Evolutionary conservation across 2,329 filamentous ascomycete species (phyloP).

Genomic region (Verticillium tricorpus): DNA sequence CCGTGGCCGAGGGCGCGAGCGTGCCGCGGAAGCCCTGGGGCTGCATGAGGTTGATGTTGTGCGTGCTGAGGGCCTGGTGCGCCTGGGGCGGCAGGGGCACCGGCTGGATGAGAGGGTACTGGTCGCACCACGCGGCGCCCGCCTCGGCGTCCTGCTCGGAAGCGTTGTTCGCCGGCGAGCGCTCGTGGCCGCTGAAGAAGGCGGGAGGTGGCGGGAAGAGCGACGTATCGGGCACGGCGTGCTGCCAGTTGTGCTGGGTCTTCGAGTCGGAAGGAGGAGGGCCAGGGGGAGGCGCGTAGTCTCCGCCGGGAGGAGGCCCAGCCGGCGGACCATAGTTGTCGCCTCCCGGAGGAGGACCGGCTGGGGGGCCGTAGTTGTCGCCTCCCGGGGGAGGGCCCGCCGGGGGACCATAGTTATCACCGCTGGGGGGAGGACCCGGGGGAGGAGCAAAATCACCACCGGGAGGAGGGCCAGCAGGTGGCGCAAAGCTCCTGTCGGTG

Average conservation of each 20-base stretch:
- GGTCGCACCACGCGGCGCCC: slow-evolving; percentile 61
- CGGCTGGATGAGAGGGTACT: slow-evolving; percentile 54
- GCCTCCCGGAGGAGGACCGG: slow-evolving; percentile 22
- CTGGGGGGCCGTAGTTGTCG: slow-evolving; percentile 19
- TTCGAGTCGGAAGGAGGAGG: slow-evolving; percentile 19
- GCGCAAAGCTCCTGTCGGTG: background rate
- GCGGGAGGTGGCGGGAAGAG: slow-evolving; percentile 69
- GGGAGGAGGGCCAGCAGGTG: slow-evolving; percentile 17
- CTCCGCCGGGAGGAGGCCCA: slow-evolving; percentile 22
- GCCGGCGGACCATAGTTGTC: slow-evolving; percentile 23
- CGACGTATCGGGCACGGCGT: slow-evolving; percentile 66
- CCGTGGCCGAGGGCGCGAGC: slow-evolving; percentile 33
- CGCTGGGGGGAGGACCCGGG: slow-evolving; percentile 24
- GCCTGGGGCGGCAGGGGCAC: slow-evolving; percentile 42
- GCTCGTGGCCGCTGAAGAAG: slow-evolving; percentile 58
- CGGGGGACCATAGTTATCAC: slow-evolving; percentile 25
- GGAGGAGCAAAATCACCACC: slow-evolving; percentile 17
- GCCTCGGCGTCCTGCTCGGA: slow-evolving; percentile 57
- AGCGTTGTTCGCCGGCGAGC: slow-evolving; percentile 66
- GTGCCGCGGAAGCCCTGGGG: slow-evolving; percentile 44
- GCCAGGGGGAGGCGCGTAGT: slow-evolving; percentile 31
- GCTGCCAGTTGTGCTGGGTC: slow-evolving; percentile 62
- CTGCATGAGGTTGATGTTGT: slow-evolving; percentile 50
- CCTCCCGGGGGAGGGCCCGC: slow-evolving; percentile 26
- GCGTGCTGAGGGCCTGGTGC: slow-evolving; percentile 40